Evolutionary conservation across 2,329 filamentous ascomycete species (phyloP).

Genomic region (Chalaropsis thielavioides): DNA sequence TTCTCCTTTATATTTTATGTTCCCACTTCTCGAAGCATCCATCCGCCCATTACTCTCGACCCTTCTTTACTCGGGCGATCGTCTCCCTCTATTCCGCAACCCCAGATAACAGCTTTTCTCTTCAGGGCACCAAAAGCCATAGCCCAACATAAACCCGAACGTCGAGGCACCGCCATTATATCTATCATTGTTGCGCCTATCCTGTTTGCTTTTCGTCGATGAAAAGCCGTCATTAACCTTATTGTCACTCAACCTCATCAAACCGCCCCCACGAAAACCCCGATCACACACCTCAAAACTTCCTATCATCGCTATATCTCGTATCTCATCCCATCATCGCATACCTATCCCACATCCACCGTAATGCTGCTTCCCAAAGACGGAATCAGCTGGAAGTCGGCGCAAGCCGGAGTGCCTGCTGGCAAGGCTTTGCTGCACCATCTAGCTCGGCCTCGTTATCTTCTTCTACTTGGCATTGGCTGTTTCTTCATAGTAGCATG

Average conservation of each 20-base stretch:
- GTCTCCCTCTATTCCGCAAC: neutral
- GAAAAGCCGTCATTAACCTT: neutral
- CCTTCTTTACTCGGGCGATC: neutral
- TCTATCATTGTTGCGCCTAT: neutral
- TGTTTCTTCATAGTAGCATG: slow-evolving; percentile 69
- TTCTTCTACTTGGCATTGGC: slow-evolving; percentile 56
- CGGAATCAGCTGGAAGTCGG: slow-evolving; percentile 83
- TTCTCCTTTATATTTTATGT: too few relatives aligned
- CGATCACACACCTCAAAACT: neutral
- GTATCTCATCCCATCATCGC: neutral
- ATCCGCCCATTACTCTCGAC: neutral
- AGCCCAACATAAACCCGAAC: neutral
- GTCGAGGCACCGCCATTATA: neutral
- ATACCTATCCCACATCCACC: slow-evolving; percentile 21
- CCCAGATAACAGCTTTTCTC: neutral
- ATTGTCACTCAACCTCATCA: neutral
- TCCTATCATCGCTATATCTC: neutral
- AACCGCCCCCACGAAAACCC: neutral
- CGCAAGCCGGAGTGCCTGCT: slow-evolving; percentile 63
- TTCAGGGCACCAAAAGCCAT: neutral
- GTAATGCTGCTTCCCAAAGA: slow-evolving; percentile 83
- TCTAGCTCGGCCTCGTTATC: slow-evolving; percentile 61
- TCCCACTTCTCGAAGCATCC: too few relatives aligned
- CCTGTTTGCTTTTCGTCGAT: neutral
- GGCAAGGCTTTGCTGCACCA: slow-evolving; percentile 56